Evolutionary conservation across 2,329 filamentous ascomycete species (phyloP), one percentile per base, ranked within the genome.

Genomic region (Pyrenophora teres): DNA sequence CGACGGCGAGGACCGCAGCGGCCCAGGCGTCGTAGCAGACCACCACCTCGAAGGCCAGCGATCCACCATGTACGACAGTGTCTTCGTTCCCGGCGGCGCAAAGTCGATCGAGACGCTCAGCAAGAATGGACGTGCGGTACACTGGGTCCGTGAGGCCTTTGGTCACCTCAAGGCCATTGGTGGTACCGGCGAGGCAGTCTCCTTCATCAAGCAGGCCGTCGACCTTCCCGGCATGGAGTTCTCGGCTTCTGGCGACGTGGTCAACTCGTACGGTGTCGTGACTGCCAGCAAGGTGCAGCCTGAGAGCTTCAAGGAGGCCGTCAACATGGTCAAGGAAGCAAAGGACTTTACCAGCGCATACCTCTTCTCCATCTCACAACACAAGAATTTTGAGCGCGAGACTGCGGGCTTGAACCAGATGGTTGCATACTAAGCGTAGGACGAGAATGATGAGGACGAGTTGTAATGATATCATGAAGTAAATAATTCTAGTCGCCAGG

Each of bases 21-120:
- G 73, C 2, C 74, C 78, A 33, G 80, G 84, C 4, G 74, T 89
- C 0, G 74, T 82, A 19, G 86, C 90, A 0, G 87, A 92, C 61
- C 89, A 94, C 68, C 88, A 92, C 68, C 83, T 93, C 42, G 87
- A 92, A 61, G 90, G 88, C 0, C 86, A 88, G 81, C 83, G 90
- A 13, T 90, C 86, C 23, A 90, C 87, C 31, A 85, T 94, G 80
- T 93, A 93, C 57, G 90, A 94, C 68, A 86, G 88, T 0, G 68
- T 92, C 23, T 92, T 91, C 65, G 76, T 95, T 2, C 89, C 89
- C 1, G 89, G 89, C 1, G 90, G 90, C 1, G 77, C 80, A 0
- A 78, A 86, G 50, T 83, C 84, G 0, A 75, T 89, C 38, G 76
- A 81, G 45, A 84, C 83, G 0, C 81, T 94, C 0, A 75, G 80